Evolutionary conservation across 2,329 filamentous ascomycete species (phyloP).

Genomic region (Colletotrichum sp.): DNA sequence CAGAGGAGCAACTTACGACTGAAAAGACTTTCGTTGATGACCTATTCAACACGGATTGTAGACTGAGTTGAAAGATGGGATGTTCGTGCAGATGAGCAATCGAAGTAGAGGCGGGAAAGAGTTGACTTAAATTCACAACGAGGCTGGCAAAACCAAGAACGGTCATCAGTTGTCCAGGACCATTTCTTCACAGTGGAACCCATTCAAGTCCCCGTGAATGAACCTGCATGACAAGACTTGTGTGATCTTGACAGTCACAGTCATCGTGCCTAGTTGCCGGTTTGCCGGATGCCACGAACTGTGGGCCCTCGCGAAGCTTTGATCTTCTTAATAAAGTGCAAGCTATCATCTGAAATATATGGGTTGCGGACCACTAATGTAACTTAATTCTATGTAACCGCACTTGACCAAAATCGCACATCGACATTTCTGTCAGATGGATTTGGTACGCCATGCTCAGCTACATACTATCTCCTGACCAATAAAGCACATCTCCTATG

Average conservation of each 20-base stretch:
- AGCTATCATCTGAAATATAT: neutral
- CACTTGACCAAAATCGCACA: neutral
- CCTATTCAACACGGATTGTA: neutral
- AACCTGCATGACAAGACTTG: neutral
- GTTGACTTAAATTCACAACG: neutral
- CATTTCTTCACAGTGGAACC: neutral
- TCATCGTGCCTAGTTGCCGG: neutral
- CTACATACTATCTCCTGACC: neutral
- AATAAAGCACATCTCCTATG: neutral
- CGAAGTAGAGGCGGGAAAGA: neutral
- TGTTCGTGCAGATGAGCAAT: neutral
- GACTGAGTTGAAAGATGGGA: neutral
- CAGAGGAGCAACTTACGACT: neutral
- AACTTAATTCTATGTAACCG: neutral
- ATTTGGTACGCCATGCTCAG: neutral
- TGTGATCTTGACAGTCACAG: neutral
- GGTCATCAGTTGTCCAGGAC: neutral
- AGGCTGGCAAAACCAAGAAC: neutral
- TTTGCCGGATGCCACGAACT: neutral
- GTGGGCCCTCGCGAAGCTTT: neutral
- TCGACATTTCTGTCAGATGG: neutral
- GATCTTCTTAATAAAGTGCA: neutral
- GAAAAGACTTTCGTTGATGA: neutral
- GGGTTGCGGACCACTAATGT: neutral
- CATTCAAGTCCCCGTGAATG: neutral